A percentile compares a stretch with the other conserved stretches of the same genome.
phyloP scores from a whole-genome alignment of 768 basidiomycete species.

The Agaricus blazei region DNA sequence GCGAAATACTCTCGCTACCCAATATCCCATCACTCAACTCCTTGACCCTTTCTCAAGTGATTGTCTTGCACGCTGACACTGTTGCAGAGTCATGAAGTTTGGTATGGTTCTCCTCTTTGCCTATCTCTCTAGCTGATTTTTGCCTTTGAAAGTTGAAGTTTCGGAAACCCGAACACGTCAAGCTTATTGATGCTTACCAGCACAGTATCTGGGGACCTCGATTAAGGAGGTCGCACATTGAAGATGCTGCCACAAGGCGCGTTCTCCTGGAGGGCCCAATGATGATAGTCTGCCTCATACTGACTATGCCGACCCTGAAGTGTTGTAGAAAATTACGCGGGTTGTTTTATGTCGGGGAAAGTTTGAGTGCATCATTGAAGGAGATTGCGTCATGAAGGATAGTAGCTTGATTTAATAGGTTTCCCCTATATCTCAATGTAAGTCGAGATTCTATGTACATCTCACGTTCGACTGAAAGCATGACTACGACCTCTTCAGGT shows the following conservation, averaged over 20 bases:
- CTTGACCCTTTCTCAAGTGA: conserved; percentile 47
- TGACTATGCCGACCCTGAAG: background rate
- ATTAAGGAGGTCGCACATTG: conserved; percentile 43
- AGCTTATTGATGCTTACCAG: conserved; percentile 48
- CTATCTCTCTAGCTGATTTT: background rate
- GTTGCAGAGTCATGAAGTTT: conserved; percentile 23
- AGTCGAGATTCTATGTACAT: too few relatives aligned
- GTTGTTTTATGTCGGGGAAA: conserved; percentile 44
- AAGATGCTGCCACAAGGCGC: conserved; percentile 24
- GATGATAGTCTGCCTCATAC: background rate
- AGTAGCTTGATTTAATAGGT: conserved; percentile 14
- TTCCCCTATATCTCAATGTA: too few relatives aligned
- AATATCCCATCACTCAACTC: conserved; percentile 31
- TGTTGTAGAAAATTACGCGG: conserved; percentile 28
- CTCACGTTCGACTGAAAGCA: too few relatives aligned
- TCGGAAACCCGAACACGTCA: conserved; percentile 26
- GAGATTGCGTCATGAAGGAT: conserved; percentile 34
- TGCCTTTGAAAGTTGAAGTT: conserved; percentile 5
- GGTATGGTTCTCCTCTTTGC: background rate
- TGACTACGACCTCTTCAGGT: too few relatives aligned
- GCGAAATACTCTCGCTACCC: conserved; percentile 19
- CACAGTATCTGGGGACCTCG: conserved; percentile 58
- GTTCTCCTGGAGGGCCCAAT: background rate
- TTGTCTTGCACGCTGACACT: conserved; percentile 34
- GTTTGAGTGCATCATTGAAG: conserved; percentile 49